Base-by-base conservation (phyloP, 2,329 filamentous ascomycete genomes). In the Thielaviopsis euricoi region DNA sequence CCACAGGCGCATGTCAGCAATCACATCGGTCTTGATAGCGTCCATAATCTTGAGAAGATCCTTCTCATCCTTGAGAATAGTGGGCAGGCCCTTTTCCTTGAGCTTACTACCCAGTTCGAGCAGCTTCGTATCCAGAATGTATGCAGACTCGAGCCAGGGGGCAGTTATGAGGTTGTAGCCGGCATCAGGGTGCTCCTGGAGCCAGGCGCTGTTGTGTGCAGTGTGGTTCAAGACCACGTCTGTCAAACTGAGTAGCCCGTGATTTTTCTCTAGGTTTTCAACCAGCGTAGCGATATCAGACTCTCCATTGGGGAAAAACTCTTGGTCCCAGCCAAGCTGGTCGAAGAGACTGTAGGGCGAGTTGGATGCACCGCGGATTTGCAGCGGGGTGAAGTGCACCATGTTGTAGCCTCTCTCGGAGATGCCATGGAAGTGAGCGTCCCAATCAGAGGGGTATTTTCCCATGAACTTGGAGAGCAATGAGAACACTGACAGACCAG, bases 151-250 rank as follows among this genome's bases (percentile, higher is more conserved):
- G 15, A 86, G 70, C 80, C 82, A 85, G 0, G 93, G 93, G 0
- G 93, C 90, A 0, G 91, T 97, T 48, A 83, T 83, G 62, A 95
- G 75, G 68, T 94, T 98, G 76, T 98, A 98, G 17, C 93, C 93
- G 51, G 89, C 86, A 65, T 98, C 93, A 0, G 94, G 93, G 66
- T 98, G 91, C 61, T 94, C 86, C 67, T 94, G 78, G 12, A 98
- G 78, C 93, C 93, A 98, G 65, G 85, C 81, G 71, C 87, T 94
- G 71, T 97, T 97, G 73, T 96, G 81, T 6, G 93, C 91, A 3
- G 93, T 98, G 72, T 98, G 93, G 67, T 98, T 98, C 76, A 93
- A 89, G 51, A 98, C 94, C 61, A 98, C 91, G 68, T 98, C 93
- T 0, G 91, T 96, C 73, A 98, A 72, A 61, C 87, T 89, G 58